Evolutionary conservation across 805 yeast species (phyloP), one percentile per base, ranked within the genome.

Genomic region (Candida silvatica): DNA sequence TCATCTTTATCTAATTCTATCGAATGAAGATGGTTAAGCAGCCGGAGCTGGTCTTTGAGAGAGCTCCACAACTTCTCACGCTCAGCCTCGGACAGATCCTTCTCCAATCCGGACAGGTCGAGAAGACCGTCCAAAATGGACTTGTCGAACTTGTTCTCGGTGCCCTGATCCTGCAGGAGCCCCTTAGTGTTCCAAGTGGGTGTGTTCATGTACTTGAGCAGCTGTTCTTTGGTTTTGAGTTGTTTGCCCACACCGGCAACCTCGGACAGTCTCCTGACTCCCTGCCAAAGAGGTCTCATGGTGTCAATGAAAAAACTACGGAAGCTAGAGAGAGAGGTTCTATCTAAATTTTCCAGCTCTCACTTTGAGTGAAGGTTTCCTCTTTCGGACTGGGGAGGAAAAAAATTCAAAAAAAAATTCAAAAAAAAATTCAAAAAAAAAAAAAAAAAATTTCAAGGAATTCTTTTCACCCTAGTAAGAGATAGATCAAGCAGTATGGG

Each of bases 91-190:
- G 54, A 19, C 8, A 60, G 37, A 5, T 45, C 39, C 7, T 55
- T 44, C 3, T 67, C 61, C 4, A 77, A 43, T 1, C 82, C 81
- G 0, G 80, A 67, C 16, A 75, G 48, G 27, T 60, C 59, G 22
- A 71, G 45, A 31, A 75, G 46, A 28, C 60, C 68, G 18, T 37
- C 29, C 4, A 59, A 27, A 20, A 49, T 28, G 6, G 35, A 32
- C 5, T 35, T 26, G 17, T 47, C 46, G 4, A 56, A 33, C 17
- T 34, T 27, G 11, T 29, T 29, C 1, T 32, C 34, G 4, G 23
- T 12, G 9, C 20, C 35, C 4, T 35, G 20, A 6, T 45, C 27
- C 4, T 40, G 29, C 15, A 55, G 18, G 20, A 45, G 32, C 32
- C 52, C 49, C 19, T 39, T 37, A 3, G 56, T 42, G 3, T 56